Percentiles rank a stretch among this genome's conserved stretches.
Conservation (phyloP, 768 basidiomycete species). For the Lepiota subincarnata region DNA sequence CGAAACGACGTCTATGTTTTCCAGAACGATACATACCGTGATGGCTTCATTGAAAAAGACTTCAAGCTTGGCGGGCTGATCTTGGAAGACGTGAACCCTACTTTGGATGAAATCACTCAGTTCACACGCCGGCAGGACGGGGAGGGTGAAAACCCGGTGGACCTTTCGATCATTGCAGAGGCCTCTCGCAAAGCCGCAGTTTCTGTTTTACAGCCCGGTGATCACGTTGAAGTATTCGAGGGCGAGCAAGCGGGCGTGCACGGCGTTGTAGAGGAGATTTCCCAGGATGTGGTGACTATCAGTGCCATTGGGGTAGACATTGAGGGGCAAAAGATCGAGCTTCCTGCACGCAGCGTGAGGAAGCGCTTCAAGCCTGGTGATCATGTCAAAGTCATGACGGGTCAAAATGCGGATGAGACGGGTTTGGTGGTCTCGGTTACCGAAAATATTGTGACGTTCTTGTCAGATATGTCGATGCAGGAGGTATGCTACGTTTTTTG, state of each 20-base stretch:
- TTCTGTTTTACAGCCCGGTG: constrained; percentile 92
- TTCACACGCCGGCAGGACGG: constrained; percentile 79
- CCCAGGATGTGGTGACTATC: constrained; percentile 82
- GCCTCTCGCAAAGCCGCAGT: constrained; percentile 90
- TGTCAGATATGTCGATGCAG: constrained; percentile 96
- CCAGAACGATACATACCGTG: constrained; percentile 88
- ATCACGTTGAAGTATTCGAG: constrained; percentile 96
- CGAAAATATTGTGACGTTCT: constrained; percentile 89
- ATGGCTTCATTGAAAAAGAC: constrained; percentile 96
- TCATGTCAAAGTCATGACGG: constrained; percentile 97
- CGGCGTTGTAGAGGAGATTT: constrained; percentile 88
- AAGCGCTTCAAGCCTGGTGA: constrained; percentile 97
- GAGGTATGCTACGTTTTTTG: constrained; percentile 52
- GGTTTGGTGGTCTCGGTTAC: constrained; percentile 92
- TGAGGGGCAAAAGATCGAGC: constrained; percentile 81
- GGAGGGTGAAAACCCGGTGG: constrained; percentile 66
- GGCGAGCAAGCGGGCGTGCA: constrained; percentile 93
- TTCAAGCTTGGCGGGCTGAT: constrained; percentile 76
- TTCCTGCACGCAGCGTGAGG: constrained; percentile 83
- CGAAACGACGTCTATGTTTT: constrained; percentile 79
- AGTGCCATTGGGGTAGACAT: constrained; percentile 78
- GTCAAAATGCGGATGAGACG: constrained; percentile 91
- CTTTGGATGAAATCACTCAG: constrained; percentile 91
- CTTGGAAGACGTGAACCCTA: constrained; percentile 89
- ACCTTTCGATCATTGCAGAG: constrained; percentile 89